Evolutionary conservation across 2,329 filamentous ascomycete genomes (phyloP), one percentile per base, ranked within the genome.

Genomic region (Pseudocercospora eumusae): DNA sequence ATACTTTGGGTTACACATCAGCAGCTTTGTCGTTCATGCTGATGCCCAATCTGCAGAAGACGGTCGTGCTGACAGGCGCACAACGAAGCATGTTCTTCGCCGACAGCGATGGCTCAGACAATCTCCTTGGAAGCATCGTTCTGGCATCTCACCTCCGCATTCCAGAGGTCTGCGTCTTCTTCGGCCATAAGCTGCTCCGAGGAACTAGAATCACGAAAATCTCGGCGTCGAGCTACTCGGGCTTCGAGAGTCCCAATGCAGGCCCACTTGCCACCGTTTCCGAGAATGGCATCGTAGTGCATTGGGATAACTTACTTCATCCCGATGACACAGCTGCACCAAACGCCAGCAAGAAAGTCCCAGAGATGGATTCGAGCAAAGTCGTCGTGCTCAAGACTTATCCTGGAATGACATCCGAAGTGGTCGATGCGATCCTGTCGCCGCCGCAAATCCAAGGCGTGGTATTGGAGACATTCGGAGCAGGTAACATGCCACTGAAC

Each of bases 11-110:
- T 2, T 96, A 96, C 77, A 95, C 92, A 4, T 90, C 90, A 64
- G 96, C 92, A 4, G 93, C 93, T 3, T 82, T 97, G 61, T 95
- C 91, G 69, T 97, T 96, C 79, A 96, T 96, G 91, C 85, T 96
- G 74, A 85, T 90, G 71, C 65, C 69, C 23, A 92, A 96, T 72
- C 82, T 97, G 13, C 92, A 92, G 56, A 97, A 96, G 79, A 91
- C 93, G 1, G 91, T 96, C 31, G 88, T 97, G 59, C 81, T 97
- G 54, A 97, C 93, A 3, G 81, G 81, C 36, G 81, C 79, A 4
- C 80, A 82, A 66, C 90, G 92, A 0, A 91, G 91, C 52, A 96
- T 97, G 83, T 89, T 95, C 70, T 88, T 93, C 64, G 84, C 96
- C 25, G 92, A 96, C 76, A 95, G 90, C 56, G 93, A 97, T 75